phyloP scores from a whole-genome alignment of 352 stramenopile genomes.

The Peronosclerospora sorghi region DNA sequence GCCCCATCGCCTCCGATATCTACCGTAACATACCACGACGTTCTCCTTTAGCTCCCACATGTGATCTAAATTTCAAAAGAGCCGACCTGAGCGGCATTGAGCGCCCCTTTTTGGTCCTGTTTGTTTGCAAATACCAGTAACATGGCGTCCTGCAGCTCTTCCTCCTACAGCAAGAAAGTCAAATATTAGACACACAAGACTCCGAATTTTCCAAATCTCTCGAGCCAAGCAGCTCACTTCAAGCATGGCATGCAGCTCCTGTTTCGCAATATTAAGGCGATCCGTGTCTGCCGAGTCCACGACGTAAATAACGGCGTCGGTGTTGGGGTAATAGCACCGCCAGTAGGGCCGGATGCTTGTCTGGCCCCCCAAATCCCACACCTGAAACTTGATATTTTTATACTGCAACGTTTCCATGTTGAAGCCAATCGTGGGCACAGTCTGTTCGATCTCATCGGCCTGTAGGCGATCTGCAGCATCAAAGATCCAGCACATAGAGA shows the following conservation, averaged over 20 bases:
- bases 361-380: constrained; percentile 99
- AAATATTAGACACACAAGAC: background rate
- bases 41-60: too few species aligned
- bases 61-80: too few species aligned
- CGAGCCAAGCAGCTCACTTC: constrained; percentile 39
- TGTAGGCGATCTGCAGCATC: constrained; percentile 54
- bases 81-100: constrained; percentile 84
- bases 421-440: constrained; percentile 99
- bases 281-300: constrained; percentile 95
- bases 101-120: constrained; percentile 95
- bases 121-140: constrained; percentile 99
- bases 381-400: constrained; percentile 95
- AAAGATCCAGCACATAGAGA: background rate
- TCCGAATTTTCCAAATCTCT: background rate
- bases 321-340: constrained; percentile 99
- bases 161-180: constrained; percentile 82
- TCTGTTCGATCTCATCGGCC: constrained; percentile 95
- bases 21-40: constrained; percentile 26
- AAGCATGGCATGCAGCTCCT: constrained; percentile 97
- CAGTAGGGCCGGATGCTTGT: constrained; percentile 99
- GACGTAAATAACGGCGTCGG: constrained; percentile 94
- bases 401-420: constrained; percentile 90
- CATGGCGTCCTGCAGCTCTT: constrained; percentile 98
- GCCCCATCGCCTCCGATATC: constrained; percentile 96
- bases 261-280: constrained; percentile 93